Conservation (phyloP, 2,329 filamentous ascomycete species). For the Claviceps pazoutovae region DNA sequence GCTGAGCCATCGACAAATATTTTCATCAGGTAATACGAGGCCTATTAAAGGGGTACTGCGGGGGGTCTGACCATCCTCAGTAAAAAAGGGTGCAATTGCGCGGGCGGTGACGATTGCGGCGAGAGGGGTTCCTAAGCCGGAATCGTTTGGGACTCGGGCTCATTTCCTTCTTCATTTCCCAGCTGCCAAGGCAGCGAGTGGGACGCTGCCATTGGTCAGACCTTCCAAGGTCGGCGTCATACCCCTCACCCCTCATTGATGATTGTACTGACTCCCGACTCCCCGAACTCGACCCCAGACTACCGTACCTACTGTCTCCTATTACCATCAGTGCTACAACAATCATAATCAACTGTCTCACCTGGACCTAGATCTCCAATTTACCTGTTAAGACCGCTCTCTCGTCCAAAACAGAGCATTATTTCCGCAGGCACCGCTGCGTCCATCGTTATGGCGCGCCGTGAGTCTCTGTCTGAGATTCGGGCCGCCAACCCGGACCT, state of each 20-base stretch:
- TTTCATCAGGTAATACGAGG: too few relatives aligned
- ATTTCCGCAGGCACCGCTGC: neutral
- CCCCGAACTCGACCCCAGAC: neutral
- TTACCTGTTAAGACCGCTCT: neutral
- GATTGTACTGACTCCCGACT: neutral
- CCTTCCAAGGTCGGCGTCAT: neutral
- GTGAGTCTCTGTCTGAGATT: conserved; percentile 41
- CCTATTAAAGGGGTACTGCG: too few relatives aligned
- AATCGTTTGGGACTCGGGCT: neutral
- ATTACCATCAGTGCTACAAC: conserved; percentile 1
- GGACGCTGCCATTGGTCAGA: neutral
- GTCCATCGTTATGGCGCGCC: conserved; percentile 23
- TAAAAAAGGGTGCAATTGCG: too few relatives aligned
- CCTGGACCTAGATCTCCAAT: neutral
- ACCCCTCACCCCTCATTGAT: neutral
- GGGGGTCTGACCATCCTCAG: too few relatives aligned
- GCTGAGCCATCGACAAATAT: too few relatives aligned
- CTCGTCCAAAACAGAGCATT: neutral
- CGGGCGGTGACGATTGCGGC: too few relatives aligned
- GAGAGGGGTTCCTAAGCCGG: too few relatives aligned
- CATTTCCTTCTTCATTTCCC: neutral
- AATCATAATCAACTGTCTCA: neutral
- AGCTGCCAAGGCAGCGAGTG: neutral
- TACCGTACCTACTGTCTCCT: neutral
- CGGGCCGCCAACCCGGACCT: conserved; percentile 42